Evolutionary conservation across 768 basidiomycete species (phyloP).

Genomic region (Pseudohyphozyma bogoriensis): DNA sequence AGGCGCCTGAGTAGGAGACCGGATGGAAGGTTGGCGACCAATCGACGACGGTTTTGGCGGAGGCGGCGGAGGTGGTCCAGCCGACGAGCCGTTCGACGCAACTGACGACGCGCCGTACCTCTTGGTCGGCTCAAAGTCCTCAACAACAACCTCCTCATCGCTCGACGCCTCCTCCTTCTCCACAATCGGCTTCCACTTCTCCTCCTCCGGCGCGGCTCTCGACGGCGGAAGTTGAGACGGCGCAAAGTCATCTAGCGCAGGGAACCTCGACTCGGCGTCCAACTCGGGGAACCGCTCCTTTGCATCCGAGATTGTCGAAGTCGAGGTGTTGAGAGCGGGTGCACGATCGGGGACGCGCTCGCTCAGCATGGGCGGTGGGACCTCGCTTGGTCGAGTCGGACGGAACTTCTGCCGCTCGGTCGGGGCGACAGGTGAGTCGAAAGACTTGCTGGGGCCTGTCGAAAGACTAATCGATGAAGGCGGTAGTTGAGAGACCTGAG

Average conservation of each 20-base stretch:
- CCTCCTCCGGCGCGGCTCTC: background rate
- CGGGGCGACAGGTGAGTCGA: background rate
- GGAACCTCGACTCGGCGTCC: constrained; percentile 22
- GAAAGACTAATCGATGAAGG: background rate
- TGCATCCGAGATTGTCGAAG: background rate
- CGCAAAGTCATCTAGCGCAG: constrained; percentile 6
- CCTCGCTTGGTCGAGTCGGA: background rate
- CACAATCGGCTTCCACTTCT: constrained; percentile 19
- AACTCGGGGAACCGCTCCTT: background rate
- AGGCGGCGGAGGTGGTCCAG: too few relatives aligned
- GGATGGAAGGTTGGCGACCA: too few relatives aligned
- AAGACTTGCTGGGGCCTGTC: background rate
- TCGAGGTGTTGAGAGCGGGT: background rate
- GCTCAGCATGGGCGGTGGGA: too few relatives aligned
- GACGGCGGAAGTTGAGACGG: background rate
- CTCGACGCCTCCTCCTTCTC: constrained; percentile 26
- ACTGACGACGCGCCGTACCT: too few relatives aligned
- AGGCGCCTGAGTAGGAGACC: background rate
- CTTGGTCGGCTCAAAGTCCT: background rate
- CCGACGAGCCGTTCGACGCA: too few relatives aligned
- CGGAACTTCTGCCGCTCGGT: background rate
- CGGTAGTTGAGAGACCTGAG: constrained; percentile 3
- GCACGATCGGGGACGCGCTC: too few relatives aligned
- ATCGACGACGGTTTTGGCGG: too few relatives aligned
- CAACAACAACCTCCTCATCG: constrained; percentile 20